These are phyloP conservation scores for Artemisia tridentata DNA, from an alignment of 129 eudicot genomes.

Conservation along the genomic window DNA sequence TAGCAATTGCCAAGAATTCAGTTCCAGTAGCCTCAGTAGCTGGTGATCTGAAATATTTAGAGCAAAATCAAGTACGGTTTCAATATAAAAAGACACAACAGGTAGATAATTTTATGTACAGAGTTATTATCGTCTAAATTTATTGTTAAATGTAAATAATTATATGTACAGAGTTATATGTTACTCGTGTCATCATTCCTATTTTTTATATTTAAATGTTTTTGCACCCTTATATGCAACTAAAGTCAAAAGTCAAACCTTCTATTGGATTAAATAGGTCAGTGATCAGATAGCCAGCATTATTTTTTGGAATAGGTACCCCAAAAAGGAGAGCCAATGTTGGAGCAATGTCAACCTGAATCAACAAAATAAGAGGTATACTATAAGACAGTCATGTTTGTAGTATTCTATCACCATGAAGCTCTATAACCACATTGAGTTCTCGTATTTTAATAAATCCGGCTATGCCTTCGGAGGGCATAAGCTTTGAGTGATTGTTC, in stretches of 20 bases:
- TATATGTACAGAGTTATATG: background rate
- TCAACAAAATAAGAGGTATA: no score
- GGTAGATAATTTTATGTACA: background rate
- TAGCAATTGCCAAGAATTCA: slow-evolving; percentile 84
- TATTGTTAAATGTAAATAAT: background rate
- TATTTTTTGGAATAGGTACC: slow-evolving; percentile 88
- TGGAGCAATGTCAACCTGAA: slow-evolving; percentile 80
- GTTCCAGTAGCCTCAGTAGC: slow-evolving; percentile 59
- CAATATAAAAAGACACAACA: slow-evolving; percentile 11
- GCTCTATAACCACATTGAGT: no score
- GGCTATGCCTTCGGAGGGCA: background rate
- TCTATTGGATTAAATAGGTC: slow-evolving; percentile 53
- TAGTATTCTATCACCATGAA: no score
- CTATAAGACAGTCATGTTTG: no score
- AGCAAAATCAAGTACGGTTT: background rate
- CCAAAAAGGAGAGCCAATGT: slow-evolving; percentile 91
- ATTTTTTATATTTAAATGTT: background rate
- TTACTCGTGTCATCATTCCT: background rate
- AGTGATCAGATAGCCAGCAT: slow-evolving; percentile 61
- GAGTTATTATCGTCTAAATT: background rate
- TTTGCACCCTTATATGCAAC: slow-evolving; percentile 12
- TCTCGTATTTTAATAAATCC: background rate
- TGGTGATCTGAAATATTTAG: slow-evolving; percentile 47
- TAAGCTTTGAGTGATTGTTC: background rate
- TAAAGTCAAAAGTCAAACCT: slow-evolving; percentile 45